Percentiles rank a stretch among this genome's conserved stretches.
These are phyloP conservation scores for Piper longum DNA, from an alignment of 164 flowering plant genomes.

Conservation along the genomic window DNA sequence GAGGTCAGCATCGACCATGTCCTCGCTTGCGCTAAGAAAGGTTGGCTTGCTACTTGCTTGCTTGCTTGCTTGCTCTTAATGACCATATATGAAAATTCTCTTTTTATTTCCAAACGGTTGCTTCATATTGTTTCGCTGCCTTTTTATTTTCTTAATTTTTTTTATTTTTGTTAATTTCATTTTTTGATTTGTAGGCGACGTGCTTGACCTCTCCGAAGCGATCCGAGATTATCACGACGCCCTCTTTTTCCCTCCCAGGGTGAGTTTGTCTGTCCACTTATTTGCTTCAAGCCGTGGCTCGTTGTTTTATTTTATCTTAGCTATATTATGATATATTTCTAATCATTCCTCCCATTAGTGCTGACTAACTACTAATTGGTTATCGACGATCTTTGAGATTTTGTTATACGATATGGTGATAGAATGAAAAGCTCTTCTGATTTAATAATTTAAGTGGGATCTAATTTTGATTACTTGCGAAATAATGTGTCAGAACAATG, in stretches of 20 bases:
- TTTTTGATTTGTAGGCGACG: constrained; percentile 37
- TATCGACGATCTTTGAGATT: too few species aligned
- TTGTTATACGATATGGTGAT: not conserved
- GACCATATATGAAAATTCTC: not conserved
- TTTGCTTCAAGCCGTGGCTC: not conserved
- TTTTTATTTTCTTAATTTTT: not conserved
- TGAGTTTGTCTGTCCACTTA: constrained; percentile 13
- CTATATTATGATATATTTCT: not conserved
- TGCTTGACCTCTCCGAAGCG: constrained; percentile 96
- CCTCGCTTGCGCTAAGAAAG: constrained; percentile 71
- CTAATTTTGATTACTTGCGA: not conserved
- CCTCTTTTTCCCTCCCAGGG: constrained; percentile 56
- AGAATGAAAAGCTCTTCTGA: not conserved
- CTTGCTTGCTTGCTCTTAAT: not conserved
- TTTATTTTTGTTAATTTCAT: not conserved
- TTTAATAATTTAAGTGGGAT: not conserved
- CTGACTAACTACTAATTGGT: too few species aligned
- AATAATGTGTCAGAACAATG: constrained; percentile 34
- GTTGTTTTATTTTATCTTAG: not conserved
- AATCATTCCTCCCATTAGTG: not conserved
- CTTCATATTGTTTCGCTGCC: not conserved
- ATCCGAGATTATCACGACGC: constrained; percentile 83
- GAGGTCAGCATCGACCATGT: constrained; percentile 95
- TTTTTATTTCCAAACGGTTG: not conserved
- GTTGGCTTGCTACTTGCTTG: constrained; percentile 14